Conservation (phyloP, 2,329 filamentous ascomycete genomes). For the Fusarium torreyae region DNA sequence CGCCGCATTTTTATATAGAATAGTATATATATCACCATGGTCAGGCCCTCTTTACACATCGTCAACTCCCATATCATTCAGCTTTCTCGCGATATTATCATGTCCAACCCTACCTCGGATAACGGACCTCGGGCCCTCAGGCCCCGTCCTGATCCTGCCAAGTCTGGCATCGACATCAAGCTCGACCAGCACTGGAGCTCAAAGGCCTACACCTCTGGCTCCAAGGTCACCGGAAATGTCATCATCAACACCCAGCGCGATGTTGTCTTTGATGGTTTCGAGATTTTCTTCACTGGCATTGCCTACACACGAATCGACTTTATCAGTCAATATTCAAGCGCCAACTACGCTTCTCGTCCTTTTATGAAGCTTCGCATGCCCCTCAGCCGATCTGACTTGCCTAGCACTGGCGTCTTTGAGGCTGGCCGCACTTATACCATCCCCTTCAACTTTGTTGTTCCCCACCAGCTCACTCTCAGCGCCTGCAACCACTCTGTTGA, state of each 20-base stretch:
- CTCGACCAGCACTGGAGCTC: slow-evolving; percentile 68
- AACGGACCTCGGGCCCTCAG: slow-evolving; percentile 41
- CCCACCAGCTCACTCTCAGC: slow-evolving; percentile 69
- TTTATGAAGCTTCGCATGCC: slow-evolving; percentile 72
- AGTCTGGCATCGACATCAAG: slow-evolving; percentile 62
- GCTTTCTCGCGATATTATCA: slow-evolving; percentile 39
- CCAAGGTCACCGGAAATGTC: slow-evolving; percentile 65
- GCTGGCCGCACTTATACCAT: slow-evolving; percentile 64
- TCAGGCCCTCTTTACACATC: slow-evolving; percentile 30
- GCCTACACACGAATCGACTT: slow-evolving; percentile 67
- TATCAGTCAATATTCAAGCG: slow-evolving; percentile 63
- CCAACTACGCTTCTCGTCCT: slow-evolving; percentile 64
- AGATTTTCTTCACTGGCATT: slow-evolving; percentile 68
- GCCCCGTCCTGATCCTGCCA: slow-evolving; percentile 38
- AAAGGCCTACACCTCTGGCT: slow-evolving; percentile 71
- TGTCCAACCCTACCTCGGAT: slow-evolving; percentile 48
- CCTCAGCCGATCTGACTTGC: slow-evolving; percentile 62
- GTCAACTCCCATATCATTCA: slow-evolving; percentile 36
- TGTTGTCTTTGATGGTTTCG: slow-evolving; percentile 65
- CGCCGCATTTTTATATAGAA: slow-evolving; percentile 40
- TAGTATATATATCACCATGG: slow-evolving; percentile 46
- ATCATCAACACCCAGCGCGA: slow-evolving; percentile 62
- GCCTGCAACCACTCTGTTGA: slow-evolving; percentile 68
- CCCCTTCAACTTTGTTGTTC: slow-evolving; percentile 73
- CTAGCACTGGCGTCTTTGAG: slow-evolving; percentile 63